Evolutionary conservation across 352 stramenopile species (phyloP), one percentile per base, ranked within the genome.

Genomic region (Paralagenidium karlingii): DNA sequence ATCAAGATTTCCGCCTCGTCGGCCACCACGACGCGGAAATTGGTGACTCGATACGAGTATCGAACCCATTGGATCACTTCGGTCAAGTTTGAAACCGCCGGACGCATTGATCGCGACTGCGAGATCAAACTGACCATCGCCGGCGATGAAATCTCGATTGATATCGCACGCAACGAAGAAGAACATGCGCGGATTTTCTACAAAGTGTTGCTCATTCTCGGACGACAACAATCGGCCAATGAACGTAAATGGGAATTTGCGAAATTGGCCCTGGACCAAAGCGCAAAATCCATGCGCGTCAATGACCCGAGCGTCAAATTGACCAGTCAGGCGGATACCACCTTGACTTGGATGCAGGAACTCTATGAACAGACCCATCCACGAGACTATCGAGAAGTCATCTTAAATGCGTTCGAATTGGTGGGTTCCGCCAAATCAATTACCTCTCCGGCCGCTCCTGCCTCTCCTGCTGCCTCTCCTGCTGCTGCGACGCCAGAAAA

Each of bases 91-190:
- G 63, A 77, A 53, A 73, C 57, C 19, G 55, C 60, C 5, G 63
- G 58, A 24, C 55, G 54, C 31, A 60, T 64, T 16, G 60, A 77
- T 30, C 60, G 60, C 19, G 63, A 77, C 55, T 69, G 60, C 32
- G 60, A 77, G 42, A 65, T 78, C 56, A 78, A 76, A 43, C 74
- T 82, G 34, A 13, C 43, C n/a, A 67, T 74, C 26, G 61, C 59
- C 3, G 25, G 16, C 15, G 51, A 63, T 26, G 9, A 13, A 2
- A 47, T 76, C 13, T 78, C 64, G 1, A 76, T 82, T 30, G 63
- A 76, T 33, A 58, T 82, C 29, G 54, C 52, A 21, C 70, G 58
- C 28, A 46, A 38, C 10, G 59, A 82, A 6, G 49, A 62, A n/a
- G 36, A 34, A 1, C 51, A 44, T 0, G 53, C 51, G 24, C 41